Base-by-base conservation (phyloP, 371 early-diverging fungal genomes). In the Syncephalastrum contaminatum region DNA sequence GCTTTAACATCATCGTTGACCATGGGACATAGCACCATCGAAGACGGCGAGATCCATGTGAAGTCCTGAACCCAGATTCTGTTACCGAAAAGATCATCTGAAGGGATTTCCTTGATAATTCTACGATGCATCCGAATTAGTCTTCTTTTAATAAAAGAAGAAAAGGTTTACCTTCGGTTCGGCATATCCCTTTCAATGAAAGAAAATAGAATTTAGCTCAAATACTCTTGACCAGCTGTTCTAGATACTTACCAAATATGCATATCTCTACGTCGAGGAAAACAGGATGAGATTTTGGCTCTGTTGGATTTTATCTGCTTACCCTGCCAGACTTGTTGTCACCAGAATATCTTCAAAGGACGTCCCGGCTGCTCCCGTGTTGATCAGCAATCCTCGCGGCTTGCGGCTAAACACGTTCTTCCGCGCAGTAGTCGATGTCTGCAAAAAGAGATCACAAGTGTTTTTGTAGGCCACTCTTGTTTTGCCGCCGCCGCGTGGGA, bases 331-430 rank as follows among this genome's bases (percentile, higher is more conserved):
- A 0, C 64, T 62, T 1, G 75, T 64, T 0, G 70, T 30, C 13
- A 72, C 59, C 70, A 75, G 51, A 2, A 71, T 15, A 47, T 75
- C 58, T 24, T 51, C 36, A 48, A 72, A 48, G 0, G 53, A 51
- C 21, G 48, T 19, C 14, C 43, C 49, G 3, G 22, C 43, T 7
- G 51, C 51, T 0, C 63, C 62, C 46, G 61, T 66, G 53, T 67
- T 72, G 20, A 59, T 70, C 15, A 72, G 18, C 18, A 75, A 43
- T 15, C 70, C 66, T 15, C 76, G 43, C 8, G 72, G 76, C 44
- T 72, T 72, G 19, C 64, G 66, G 0, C 18, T 43, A 16, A 63
- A 58, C 3, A 27, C 51, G 5, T 24, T 36, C 12, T 10, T 57
- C 21, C 46, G 56, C 18, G 47, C 41, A 47, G 51, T 52, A 7